Conservation (phyloP, 2,329 filamentous ascomycete genomes). For the Drechslera avenae region DNA sequence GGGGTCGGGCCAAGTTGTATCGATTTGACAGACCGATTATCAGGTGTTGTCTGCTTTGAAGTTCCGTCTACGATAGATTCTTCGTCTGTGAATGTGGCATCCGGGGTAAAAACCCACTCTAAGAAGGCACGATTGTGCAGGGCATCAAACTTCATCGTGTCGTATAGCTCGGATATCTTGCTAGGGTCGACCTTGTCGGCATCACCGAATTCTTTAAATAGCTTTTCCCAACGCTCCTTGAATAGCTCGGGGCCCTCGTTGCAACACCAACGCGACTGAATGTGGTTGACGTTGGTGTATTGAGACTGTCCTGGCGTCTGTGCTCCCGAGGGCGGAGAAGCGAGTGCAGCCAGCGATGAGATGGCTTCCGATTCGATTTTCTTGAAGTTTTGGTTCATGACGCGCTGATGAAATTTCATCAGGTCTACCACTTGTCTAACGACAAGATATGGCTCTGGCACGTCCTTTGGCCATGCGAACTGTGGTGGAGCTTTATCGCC, state of each 20-base stretch:
- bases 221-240: constrained; percentile 96
- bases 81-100: constrained; percentile 76
- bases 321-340: constrained; percentile 30
- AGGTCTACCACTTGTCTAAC: constrained; percentile 89
- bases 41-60: constrained; percentile 38
- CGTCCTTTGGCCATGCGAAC: constrained; percentile 96
- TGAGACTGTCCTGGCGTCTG: constrained; percentile 49
- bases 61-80: constrained; percentile 43
- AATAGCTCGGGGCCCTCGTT: constrained; percentile 95
- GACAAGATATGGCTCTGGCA: constrained; percentile 91
- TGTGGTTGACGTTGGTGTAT: constrained; percentile 50
- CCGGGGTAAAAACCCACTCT: constrained; percentile 95
- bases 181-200: constrained; percentile 97
- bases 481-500: constrained; percentile 93
- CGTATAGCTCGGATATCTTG: constrained; percentile 97
- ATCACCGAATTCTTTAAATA: constrained; percentile 95
- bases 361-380: constrained; percentile 73
- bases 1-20: constrained; percentile 36
- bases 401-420: constrained; percentile 95
- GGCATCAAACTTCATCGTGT: constrained; percentile 99
- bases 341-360: constrained; percentile 61
- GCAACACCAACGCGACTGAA: constrained; percentile 94
- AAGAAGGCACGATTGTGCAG: constrained; percentile 95
- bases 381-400: constrained; percentile 93
- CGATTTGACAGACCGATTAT: constrained; percentile 31